Evolutionary conservation across 129 eudicot species (phyloP).

Genomic region (Heracleum sosnowskyi): DNA sequence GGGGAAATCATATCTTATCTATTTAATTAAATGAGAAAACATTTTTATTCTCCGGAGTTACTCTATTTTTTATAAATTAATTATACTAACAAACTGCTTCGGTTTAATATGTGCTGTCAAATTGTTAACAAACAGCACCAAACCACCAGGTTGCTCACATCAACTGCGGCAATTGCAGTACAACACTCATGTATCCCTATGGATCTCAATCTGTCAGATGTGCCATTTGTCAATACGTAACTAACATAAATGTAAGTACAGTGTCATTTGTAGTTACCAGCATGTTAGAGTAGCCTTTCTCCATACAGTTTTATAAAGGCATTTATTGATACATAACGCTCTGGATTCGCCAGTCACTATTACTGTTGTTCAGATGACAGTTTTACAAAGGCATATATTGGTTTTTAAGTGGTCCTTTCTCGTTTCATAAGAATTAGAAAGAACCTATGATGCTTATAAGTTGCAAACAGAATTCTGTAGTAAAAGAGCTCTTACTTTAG

Average conservation of each 20-base stretch:
- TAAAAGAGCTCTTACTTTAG: neutral
- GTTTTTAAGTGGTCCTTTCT: neutral
- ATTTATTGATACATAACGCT: neutral
- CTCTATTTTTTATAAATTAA: neutral
- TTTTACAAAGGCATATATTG: too few relatives aligned
- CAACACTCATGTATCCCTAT: slow-evolving; percentile 63
- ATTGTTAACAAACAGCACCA: slow-evolving; percentile 27
- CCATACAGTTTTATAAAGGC: neutral
- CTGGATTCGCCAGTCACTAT: neutral
- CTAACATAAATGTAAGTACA: slow-evolving; percentile 66
- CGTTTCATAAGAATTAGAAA: neutral
- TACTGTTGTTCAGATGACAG: too few relatives aligned
- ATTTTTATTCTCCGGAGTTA: neutral
- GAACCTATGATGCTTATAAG: neutral
- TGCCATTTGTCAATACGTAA: slow-evolving; percentile 70
- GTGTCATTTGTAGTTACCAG: neutral
- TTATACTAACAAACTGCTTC: neutral
- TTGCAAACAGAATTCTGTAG: neutral
- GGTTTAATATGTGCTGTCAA: slow-evolving; percentile 1
- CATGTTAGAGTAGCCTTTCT: neutral
- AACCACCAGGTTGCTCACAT: slow-evolving; percentile 61
- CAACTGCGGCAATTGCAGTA: slow-evolving; percentile 69
- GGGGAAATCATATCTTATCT: neutral
- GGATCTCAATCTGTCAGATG: slow-evolving; percentile 91
- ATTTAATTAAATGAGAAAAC: neutral